Evolutionary conservation across 441 rosid genomes (phyloP), one percentile per base, ranked within the genome.

Genomic region (Erodium moschatum): DNA sequence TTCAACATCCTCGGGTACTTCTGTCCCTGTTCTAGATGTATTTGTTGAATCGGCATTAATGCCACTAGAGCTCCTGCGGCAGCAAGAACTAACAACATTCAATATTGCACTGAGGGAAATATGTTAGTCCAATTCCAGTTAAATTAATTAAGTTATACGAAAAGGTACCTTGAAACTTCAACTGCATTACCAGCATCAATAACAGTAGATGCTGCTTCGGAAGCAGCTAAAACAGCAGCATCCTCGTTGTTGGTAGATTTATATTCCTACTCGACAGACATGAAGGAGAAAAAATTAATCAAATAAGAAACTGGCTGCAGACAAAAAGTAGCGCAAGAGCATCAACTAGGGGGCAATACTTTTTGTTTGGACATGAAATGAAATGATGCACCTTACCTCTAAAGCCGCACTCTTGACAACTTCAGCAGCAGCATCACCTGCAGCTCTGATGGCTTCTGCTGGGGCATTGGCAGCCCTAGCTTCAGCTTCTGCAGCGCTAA

Each of bases 361-460:
- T 54, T 6, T 58, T 58, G 5, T 20, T 33, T 20, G 58, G 10
- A 64, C 61, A 3, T 68, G 58, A 19, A 61, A 21, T 13, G 16
- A 8, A 24, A 66, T 19, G 62, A 67, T 50, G 52, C 38, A 18
- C 24, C 33, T 19, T 69, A 86, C 95, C 89, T 89, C 95, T 65
- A 86, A 67, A 21, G 98, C 96, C 19, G 96, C 95, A 75, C 84
- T 87, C 80, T 85, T 92, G 68, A 95, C 98, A 77, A 89, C 90
- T 80, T 95, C 97, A 76, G 99, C 96, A 66, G 99, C 98, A 66
- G 91, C 88, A 67, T 93, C 96, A 11, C 97, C 89, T 31, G 91
- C 99, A 71, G 99, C 99, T 81, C 81, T 90, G 75, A 88, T 77
- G 67, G 99, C 99, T 76, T 89, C 99, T 46, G 65, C 73, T 63